A percentile compares a stretch with the other conserved stretches of the same genome.
Conservation (phyloP, 768 basidiomycete species). For the Sarcodon aspratus region DNA sequence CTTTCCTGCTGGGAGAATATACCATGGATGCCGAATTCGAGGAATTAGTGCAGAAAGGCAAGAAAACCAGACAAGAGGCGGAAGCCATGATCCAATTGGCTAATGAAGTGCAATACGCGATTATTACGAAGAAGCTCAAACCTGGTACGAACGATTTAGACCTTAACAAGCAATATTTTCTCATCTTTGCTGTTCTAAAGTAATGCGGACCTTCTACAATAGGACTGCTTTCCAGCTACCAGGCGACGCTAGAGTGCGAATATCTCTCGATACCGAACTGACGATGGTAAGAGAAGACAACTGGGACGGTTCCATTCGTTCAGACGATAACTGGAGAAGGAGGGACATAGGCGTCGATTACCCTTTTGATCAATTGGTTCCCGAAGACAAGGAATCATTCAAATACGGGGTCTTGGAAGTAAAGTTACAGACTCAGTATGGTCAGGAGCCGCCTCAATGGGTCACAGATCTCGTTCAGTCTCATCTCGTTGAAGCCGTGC, state of each 20-base stretch:
- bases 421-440: slow-evolving; percentile 92
- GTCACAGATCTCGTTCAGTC: slow-evolving; percentile 92
- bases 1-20: slow-evolving; percentile 82
- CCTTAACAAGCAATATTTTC: not conserved
- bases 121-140: slow-evolving; percentile 66
- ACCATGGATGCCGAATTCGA: slow-evolving; percentile 92
- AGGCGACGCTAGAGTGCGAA: slow-evolving; percentile 96
- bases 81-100: slow-evolving; percentile 94
- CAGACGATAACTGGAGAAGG: slow-evolving; percentile 87
- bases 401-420: slow-evolving; percentile 97
- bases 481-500: slow-evolving; percentile 93
- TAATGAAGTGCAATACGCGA: slow-evolving; percentile 90
- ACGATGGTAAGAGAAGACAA: slow-evolving; percentile 93
- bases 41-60: slow-evolving; percentile 74
- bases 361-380: slow-evolving; percentile 69
- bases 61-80: slow-evolving; percentile 86
- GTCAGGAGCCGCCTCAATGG: slow-evolving; percentile 94
- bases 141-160: slow-evolving; percentile 51
- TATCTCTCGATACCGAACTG: slow-evolving; percentile 95
- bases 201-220: slow-evolving; percentile 96
- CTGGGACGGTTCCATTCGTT: slow-evolving; percentile 76
- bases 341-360: slow-evolving; percentile 88
- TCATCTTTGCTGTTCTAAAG: slow-evolving; percentile 25
- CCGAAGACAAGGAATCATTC: slow-evolving; percentile 86
- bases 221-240: slow-evolving; percentile 98